These are phyloP conservation scores for Trametes gibbosa DNA, from an alignment of 768 basidiomycete species.

Conservation along the genomic window DNA sequence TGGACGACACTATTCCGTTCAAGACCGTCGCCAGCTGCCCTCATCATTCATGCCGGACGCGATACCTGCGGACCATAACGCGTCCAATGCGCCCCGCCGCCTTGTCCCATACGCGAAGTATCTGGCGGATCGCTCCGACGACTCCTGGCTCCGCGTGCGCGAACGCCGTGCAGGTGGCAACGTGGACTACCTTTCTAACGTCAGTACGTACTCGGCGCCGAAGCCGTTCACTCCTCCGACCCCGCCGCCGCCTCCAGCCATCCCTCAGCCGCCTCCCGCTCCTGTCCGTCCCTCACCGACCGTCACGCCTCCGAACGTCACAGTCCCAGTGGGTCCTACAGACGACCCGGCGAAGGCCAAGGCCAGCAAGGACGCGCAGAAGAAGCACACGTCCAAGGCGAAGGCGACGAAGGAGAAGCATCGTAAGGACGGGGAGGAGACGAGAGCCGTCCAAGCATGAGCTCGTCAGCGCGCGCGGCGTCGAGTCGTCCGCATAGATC, in stretches of 20 bases:
- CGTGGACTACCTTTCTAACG: constrained; percentile 24
- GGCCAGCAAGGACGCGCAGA: not conserved
- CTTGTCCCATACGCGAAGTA: constrained; percentile 18
- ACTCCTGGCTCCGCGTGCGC: not conserved
- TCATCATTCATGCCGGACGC: not conserved
- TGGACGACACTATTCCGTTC: constrained; percentile 23
- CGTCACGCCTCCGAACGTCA: not conserved
- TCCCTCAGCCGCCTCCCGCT: not conserved
- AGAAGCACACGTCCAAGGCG: constrained; percentile 6
- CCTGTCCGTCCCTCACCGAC: not conserved
- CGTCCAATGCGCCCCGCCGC: not conserved
- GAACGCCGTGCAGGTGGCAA: constrained; percentile 5
- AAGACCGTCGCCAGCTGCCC: constrained; percentile 4
- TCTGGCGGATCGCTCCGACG: constrained; percentile 21
- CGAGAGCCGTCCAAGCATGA: not conserved
- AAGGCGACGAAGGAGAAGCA: constrained; percentile 1
- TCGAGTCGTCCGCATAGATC: not conserved
- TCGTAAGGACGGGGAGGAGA: constrained; percentile 4
- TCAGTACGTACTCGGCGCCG: constrained; percentile 7
- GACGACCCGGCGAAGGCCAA: not conserved
- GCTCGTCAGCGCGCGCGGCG: not conserved
- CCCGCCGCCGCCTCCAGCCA: not conserved
- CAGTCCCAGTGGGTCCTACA: not conserved
- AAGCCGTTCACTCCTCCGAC: not conserved
- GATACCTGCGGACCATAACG: not conserved